Conservation (phyloP, 805 yeast species). For the Zygosaccharomyces gambellarensis region DNA sequence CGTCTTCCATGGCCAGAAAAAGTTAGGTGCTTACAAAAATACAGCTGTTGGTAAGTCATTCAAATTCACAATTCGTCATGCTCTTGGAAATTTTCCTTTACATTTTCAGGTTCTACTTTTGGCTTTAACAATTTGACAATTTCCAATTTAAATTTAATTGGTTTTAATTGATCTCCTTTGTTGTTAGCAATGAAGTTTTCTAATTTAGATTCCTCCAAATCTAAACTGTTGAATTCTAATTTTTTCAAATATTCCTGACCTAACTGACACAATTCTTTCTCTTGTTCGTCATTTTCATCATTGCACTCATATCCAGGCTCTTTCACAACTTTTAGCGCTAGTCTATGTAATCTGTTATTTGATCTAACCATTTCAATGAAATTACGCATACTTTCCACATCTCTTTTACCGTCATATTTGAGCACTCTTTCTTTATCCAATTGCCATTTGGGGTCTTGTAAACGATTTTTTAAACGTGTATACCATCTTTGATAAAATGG, state of each 20-base stretch:
- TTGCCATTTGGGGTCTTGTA: constrained; percentile 19
- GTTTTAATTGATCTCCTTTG: constrained; percentile 30
- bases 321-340: constrained; percentile 25
- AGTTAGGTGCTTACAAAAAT: constrained; percentile 50
- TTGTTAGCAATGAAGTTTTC: constrained; percentile 25
- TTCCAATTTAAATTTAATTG: constrained; percentile 28
- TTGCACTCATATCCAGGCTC: constrained; percentile 31
- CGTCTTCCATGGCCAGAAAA: constrained; percentile 63
- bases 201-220: constrained; percentile 31
- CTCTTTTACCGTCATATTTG: constrained; percentile 52
- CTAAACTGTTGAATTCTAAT: constrained; percentile 37
- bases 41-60: constrained; percentile 30
- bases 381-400: constrained; percentile 42
- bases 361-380: constrained; percentile 41
- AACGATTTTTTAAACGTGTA: constrained; percentile 4
- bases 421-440: constrained; percentile 40
- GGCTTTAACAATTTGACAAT: constrained; percentile 9
- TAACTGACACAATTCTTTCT: constrained; percentile 10
- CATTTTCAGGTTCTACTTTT: not conserved
- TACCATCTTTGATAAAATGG: constrained; percentile 13
- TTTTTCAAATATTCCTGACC: constrained; percentile 18
- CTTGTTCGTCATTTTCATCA: not conserved
- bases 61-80: constrained; percentile 10
- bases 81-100: not conserved
- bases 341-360: constrained; percentile 11